Evolutionary conservation across 768 basidiomycete genomes (phyloP).

Genomic region (Pleurotus sapidus): DNA sequence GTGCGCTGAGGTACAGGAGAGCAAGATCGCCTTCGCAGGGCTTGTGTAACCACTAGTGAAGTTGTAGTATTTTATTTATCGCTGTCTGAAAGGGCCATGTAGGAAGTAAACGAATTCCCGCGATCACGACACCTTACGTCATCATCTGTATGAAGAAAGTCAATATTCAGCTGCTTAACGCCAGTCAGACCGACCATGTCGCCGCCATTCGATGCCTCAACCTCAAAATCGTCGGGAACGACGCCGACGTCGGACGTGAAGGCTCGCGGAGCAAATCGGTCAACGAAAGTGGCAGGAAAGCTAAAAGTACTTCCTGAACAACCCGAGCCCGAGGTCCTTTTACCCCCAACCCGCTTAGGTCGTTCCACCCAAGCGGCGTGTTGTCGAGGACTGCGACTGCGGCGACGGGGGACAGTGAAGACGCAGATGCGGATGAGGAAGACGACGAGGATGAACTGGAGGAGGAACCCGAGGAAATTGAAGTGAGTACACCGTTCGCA

Average conservation of each 20-base stretch:
- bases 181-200: neutral
- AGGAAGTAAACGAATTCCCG: conserved; percentile 7
- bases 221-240: conserved; percentile 11
- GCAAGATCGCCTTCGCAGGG: too few species aligned
- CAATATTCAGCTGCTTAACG: neutral
- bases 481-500: conserved; percentile 37
- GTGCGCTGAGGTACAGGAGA: too few species aligned
- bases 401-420: conserved; percentile 64
- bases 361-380: conserved; percentile 25
- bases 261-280: conserved; percentile 69
- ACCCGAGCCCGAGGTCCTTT: conserved; percentile 42
- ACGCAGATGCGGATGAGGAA: conserved; percentile 67
- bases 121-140: conserved; percentile 1
- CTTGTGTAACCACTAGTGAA: too few species aligned
- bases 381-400: conserved; percentile 45
- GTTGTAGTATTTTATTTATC: too few species aligned
- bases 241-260: conserved; percentile 42
- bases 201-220: conserved; percentile 15
- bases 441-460: conserved; percentile 35
- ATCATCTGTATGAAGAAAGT: neutral
- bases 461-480: conserved; percentile 56
- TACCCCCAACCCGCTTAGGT: conserved; percentile 31
- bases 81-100: neutral
- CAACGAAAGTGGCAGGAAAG: conserved; percentile 81
- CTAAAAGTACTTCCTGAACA: conserved; percentile 88